Evolutionary conservation across 2,329 filamentous ascomycete species (phyloP).

Genomic region (Podosphaera aphanis): DNA sequence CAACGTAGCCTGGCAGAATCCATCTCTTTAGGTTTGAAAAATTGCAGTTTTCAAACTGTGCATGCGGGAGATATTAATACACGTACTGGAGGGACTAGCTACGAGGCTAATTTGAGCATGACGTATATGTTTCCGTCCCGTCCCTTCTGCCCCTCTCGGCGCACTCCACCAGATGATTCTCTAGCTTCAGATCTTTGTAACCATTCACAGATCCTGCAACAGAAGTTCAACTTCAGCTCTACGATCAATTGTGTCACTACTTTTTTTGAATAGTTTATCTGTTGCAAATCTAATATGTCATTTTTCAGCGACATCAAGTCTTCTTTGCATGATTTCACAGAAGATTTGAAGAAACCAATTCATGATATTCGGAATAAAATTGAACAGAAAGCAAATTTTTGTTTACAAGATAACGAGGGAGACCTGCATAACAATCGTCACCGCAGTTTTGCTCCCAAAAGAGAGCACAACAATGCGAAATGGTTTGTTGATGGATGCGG

Average conservation of each 20-base stretch:
- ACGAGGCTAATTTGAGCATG: too few relatives aligned
- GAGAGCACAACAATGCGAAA: constrained; percentile 50
- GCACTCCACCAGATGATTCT: too few relatives aligned
- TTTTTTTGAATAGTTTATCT: neutral
- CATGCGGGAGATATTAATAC: too few relatives aligned
- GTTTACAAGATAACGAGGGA: constrained; percentile 21
- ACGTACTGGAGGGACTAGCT: too few relatives aligned
- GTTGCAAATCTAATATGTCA: constrained; percentile 5
- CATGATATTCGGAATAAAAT: constrained; percentile 10
- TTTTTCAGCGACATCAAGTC: constrained; percentile 7
- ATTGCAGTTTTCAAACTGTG: too few relatives aligned
- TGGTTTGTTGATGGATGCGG: constrained; percentile 73
- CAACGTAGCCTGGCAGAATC: too few relatives aligned
- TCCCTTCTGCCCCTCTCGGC: too few relatives aligned
- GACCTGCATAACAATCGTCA: constrained; percentile 28
- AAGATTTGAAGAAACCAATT: constrained; percentile 6
- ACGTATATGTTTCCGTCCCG: too few relatives aligned
- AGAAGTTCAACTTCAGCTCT: too few relatives aligned
- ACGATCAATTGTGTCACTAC: neutral
- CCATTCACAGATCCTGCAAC: too few relatives aligned
- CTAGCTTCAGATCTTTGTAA: too few relatives aligned
- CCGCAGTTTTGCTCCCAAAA: constrained; percentile 48
- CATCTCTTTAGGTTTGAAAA: too few relatives aligned
- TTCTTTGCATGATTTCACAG: constrained; percentile 6
- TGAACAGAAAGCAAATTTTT: constrained; percentile 21